A percentile compares a stretch with the other conserved stretches of the same genome.
phyloP scores from a whole-genome alignment of 176 grass and related monocot species.

The Miscanthus lutarioriparius region DNA sequence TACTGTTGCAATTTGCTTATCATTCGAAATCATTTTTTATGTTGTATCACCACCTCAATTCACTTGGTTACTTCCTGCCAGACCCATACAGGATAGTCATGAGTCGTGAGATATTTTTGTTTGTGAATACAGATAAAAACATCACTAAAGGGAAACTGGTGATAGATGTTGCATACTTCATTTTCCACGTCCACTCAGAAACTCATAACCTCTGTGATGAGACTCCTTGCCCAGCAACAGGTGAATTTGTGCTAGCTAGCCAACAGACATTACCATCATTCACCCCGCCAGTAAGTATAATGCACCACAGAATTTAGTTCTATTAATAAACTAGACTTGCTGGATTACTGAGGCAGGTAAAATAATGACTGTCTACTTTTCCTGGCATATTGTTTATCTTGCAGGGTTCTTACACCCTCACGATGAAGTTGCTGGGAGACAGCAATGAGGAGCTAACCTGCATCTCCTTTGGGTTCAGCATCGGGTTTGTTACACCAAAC shows the following conservation, averaged over 20 bases:
- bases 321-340: background rate
- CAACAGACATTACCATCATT: slow-evolving; percentile 46
- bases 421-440: slow-evolving; percentile 61
- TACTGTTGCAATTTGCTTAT: background rate
- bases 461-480: slow-evolving; percentile 73
- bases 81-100: background rate
- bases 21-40: background rate
- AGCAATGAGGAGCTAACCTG: slow-evolving; percentile 57
- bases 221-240: slow-evolving; percentile 56
- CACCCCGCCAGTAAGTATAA: slow-evolving; percentile 63
- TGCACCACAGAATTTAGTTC: background rate
- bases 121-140: slow-evolving; percentile 48
- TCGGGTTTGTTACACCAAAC: slow-evolving; percentile 50
- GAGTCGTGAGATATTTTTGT: background rate
- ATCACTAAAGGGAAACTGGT: slow-evolving; percentile 57
- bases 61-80: background rate
- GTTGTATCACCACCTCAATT: background rate
- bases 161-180: slow-evolving; percentile 70
- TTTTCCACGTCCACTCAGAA: slow-evolving; percentile 65
- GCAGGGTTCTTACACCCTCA: slow-evolving; percentile 82
- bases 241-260: slow-evolving; percentile 49
- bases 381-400: slow-evolving; percentile 18
- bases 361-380: background rate
- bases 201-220: slow-evolving; percentile 71
- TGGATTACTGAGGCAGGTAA: background rate